Evolutionary conservation across 2,329 filamentous ascomycete genomes (phyloP), one percentile per base, ranked within the genome.

Genomic region (Cercospora sojina): DNA sequence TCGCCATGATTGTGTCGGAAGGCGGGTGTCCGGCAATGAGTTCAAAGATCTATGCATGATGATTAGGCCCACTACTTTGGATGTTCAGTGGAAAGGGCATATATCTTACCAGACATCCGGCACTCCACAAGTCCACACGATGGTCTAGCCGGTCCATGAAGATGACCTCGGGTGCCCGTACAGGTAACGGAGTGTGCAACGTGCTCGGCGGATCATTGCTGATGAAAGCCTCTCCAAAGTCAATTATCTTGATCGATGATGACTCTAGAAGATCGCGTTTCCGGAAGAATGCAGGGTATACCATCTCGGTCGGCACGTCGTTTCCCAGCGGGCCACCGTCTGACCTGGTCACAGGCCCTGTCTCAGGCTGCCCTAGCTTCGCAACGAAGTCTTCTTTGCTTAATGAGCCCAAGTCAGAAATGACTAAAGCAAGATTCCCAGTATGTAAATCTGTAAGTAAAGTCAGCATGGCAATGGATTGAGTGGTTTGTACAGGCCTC

Each of bases 61-160:
- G 35, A 38, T 38, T 12, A 38, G 35, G 35, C 35, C 35, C 35
- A 38, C 35, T 38, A 13, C 10, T 9, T 10, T 38, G 35, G 35
- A 38, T 38, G 35, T 38, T 38, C 3, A 38, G 35, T 8, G 35
- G 35, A 38, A 8, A 38, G 35, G 31, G 35, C 35, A 38, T 38
- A 12, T 13, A 38, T 38, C 35, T 38, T 38, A 53, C 35, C 13
- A 61, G 43, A 38, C 64, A 66, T 51, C 32, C 64, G 38, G 58
- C 58, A 31, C 59, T 66, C 64, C 64, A 66, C 7, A 66, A 47
- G 29, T 66, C 64, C 27, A 66, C 51, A 10, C 8, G n/a, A 31
- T 62, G 41, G 31, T 62, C 51, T 51, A 62, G 32, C 10, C 27
- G 27, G 51, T 13, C 20, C 12, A 27, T 18, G n/a, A 66, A 38